A percentile compares a stretch with the other conserved stretches of the same genome.
phyloP scores from a whole-genome alignment of 306 rosid genomes.

The Oxytropis ochrocephala region DNA sequence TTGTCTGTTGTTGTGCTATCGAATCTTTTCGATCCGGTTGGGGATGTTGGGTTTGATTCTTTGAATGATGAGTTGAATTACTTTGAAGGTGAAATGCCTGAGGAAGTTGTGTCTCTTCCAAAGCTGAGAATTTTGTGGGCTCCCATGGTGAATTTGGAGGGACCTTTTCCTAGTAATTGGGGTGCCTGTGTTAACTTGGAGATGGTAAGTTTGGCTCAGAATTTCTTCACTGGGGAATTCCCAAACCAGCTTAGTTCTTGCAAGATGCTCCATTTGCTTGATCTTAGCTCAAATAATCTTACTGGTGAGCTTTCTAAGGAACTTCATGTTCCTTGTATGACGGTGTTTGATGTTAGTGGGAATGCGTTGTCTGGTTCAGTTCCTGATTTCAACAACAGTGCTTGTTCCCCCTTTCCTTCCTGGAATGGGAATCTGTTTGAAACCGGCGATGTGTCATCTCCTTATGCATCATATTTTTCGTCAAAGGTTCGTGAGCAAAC shows the following conservation, averaged over 20 bases:
- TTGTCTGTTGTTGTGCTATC: conserved; percentile 72
- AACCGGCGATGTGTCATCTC: conserved; percentile 6
- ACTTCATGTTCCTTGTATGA: conserved; percentile 70
- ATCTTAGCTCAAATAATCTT: conserved; percentile 55
- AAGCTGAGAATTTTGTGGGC: conserved; percentile 75
- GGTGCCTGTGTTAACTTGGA: conserved; percentile 56
- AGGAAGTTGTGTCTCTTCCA: conserved; percentile 48
- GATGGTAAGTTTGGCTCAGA: conserved; percentile 70
- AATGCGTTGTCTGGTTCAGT: conserved; percentile 53
- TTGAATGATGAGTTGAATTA: conserved; percentile 54
- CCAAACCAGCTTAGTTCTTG: conserved; percentile 44
- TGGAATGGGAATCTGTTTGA: conserved; percentile 24
- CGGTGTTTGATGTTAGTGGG: conserved; percentile 65
- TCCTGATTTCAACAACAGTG: conserved; percentile 30
- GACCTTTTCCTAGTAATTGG: conserved; percentile 48
- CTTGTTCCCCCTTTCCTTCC: conserved; percentile 30
- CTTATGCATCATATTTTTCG: conserved; percentile 41
- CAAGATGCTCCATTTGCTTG: conserved; percentile 59
- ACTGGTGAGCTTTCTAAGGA: conserved; percentile 46
- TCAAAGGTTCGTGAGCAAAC: conserved; percentile 32
- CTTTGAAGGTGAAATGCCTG: conserved; percentile 62
- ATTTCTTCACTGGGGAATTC: conserved; percentile 53
- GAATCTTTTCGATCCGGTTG: conserved; percentile 44
- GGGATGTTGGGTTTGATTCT: conserved; percentile 17
- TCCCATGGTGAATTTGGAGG: conserved; percentile 63